Evolutionary conservation across 2,329 filamentous ascomycete species (phyloP), one percentile per base, ranked within the genome.

Genomic region (Pseudophaeomoniella oleicola): DNA sequence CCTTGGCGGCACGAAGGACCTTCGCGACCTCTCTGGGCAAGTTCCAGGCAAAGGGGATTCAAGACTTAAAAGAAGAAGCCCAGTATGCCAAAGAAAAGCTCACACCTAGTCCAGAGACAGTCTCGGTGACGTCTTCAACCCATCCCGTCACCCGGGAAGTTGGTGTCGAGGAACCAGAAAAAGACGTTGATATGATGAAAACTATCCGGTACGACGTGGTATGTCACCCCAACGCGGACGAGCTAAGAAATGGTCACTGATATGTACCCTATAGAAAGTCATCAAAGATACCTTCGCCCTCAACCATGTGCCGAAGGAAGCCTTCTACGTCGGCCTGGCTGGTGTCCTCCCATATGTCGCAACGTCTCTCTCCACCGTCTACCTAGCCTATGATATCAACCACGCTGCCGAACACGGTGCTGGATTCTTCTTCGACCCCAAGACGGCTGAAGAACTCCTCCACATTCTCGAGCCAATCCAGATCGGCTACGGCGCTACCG

Each of bases 401-500:
- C 75, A 79, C 42, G 63, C 72, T 1, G 68, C 72, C 1, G 61
- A 64, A 12, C 62, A 64, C 5, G 83, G 81, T 19, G 64, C 68
- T 11, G 69, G 72, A 17, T 64, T 80, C 35, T 53, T 86, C 31
- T 70, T 90, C 52, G 73, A 65, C 44, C 75, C 76, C 35, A 73
- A 85, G 35, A 79, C 72, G 2, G 86, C 86, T 2, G 73, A 77
- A 42, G 62, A 81, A 16, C 64, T 85, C 38, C 69, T 94, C 6
- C 71, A 78, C 45, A 56, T 85, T 12, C 66, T 94, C 18, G 86
- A 94, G 61, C 86, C 86, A 10, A 62, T 94, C 37, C 88, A 94
- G 59, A 71, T 94, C 37, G 87, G 85, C 40, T 94, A 92, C 50
- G 87, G 88, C 38, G 88, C 87, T 34, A 75, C 92, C 39, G 76